Evolutionary conservation across 495 filamentous ascomycete genomes (phyloP).

Genomic region (Hypoxylon fuscum): DNA sequence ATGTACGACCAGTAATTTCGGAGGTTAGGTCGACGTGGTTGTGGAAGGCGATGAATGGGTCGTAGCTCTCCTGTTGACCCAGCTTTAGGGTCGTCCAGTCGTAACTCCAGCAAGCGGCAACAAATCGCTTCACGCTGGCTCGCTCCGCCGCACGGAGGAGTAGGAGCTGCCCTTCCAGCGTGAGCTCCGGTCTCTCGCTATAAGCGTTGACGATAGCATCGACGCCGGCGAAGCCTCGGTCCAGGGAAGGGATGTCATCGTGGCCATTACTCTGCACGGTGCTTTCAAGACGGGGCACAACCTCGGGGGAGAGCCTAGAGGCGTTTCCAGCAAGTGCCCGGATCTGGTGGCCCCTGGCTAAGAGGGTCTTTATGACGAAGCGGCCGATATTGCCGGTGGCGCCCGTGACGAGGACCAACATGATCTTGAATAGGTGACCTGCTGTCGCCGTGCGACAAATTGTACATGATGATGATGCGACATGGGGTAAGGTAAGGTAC

Average conservation of each 20-base stretch:
- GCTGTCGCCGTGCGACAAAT: background rate
- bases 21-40: slow-evolving; percentile 29
- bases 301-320: slow-evolving; percentile 13
- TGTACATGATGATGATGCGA: background rate
- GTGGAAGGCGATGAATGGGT: slow-evolving; percentile 32
- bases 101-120: slow-evolving; percentile 36
- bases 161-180: slow-evolving; percentile 43
- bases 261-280: slow-evolving; percentile 26
- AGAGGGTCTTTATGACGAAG: slow-evolving; percentile 13
- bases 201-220: slow-evolving; percentile 44
- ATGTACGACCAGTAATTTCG: slow-evolving; percentile 33
- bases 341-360: slow-evolving; percentile 32
- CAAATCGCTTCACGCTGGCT: slow-evolving; percentile 36
- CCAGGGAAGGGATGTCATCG: slow-evolving; percentile 39
- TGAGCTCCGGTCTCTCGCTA: slow-evolving; percentile 27
- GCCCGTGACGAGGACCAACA: slow-evolving; percentile 34
- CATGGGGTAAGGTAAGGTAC: background rate
- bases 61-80: slow-evolving; percentile 39
- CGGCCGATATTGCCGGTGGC: slow-evolving; percentile 40
- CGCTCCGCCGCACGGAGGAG: slow-evolving; percentile 45
- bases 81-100: slow-evolving; percentile 31
- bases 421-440: no score
- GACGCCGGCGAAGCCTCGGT: slow-evolving; percentile 30
- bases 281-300: slow-evolving; percentile 25
- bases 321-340: slow-evolving; percentile 28